These are phyloP conservation scores for Cyberlindnera bimundalis DNA, from an alignment of 805 yeast genomes.

Conservation along the genomic window DNA sequence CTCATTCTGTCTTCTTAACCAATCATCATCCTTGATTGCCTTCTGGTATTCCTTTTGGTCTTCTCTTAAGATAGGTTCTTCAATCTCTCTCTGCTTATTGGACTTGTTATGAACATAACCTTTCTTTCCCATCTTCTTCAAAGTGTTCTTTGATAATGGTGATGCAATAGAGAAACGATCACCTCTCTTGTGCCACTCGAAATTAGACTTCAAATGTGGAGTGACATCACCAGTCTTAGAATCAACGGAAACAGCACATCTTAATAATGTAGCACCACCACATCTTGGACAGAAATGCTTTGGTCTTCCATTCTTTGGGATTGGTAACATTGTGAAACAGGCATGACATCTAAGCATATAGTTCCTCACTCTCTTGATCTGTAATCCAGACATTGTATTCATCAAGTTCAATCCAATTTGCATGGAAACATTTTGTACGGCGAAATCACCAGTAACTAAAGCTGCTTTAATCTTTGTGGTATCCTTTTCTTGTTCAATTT, in stretches of 20 bases:
- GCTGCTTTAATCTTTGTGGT: constrained; percentile 60
- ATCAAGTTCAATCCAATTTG: constrained; percentile 86
- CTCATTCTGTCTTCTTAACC: constrained; percentile 85
- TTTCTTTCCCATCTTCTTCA: constrained; percentile 70
- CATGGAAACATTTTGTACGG: constrained; percentile 91
- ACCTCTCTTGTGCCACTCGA: constrained; percentile 93
- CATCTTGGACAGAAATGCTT: constrained; percentile 92
- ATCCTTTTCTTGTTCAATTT: constrained; percentile 38
- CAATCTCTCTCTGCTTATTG: constrained; percentile 45
- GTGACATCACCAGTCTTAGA: constrained; percentile 74
- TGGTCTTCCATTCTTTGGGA: constrained; percentile 71
- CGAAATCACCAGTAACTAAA: constrained; percentile 92
- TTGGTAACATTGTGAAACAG: constrained; percentile 79
- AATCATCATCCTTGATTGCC: constrained; percentile 82
- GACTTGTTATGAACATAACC: constrained; percentile 73
- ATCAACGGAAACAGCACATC: constrained; percentile 88
- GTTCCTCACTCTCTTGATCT: constrained; percentile 79
- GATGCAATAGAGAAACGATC: constrained; percentile 76
- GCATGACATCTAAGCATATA: constrained; percentile 98
- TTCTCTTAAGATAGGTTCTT: constrained; percentile 66
- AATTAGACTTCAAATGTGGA: constrained; percentile 86
- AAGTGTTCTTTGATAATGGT: constrained; percentile 80
- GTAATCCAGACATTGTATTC: constrained; percentile 80
- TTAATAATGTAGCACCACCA: constrained; percentile 86
- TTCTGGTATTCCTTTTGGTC: constrained; percentile 93